Percentiles rank a stretch among this genome's conserved stretches.
These are phyloP conservation scores for Apiospora marii DNA, from an alignment of 2,329 filamentous ascomycete species.

Conservation along the genomic window DNA sequence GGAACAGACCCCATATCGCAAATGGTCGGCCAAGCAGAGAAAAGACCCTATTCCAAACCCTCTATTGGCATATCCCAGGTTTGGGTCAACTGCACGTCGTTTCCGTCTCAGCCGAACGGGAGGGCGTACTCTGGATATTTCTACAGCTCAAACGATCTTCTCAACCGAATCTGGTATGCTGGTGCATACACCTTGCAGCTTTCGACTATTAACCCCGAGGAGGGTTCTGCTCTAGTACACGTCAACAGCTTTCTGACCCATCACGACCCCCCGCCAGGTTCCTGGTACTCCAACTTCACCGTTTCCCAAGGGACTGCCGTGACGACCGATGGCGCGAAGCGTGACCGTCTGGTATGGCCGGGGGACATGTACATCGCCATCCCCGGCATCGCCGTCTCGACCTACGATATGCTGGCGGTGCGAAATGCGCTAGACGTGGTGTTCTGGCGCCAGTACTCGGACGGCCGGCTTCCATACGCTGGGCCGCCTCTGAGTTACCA, in stretches of 20 bases:
- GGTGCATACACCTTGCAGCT: constrained; percentile 54
- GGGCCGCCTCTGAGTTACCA: constrained; percentile 49
- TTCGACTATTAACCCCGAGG: constrained; percentile 40
- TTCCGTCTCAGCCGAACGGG: constrained; percentile 54
- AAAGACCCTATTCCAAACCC: constrained; percentile 34
- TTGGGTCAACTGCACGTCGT: constrained; percentile 50
- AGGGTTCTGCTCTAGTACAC: constrained; percentile 33
- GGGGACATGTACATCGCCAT: constrained; percentile 67
- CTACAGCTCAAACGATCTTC: constrained; percentile 53
- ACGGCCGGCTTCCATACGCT: constrained; percentile 59
- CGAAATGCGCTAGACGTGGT: constrained; percentile 58
- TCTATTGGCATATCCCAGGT: constrained; percentile 43
- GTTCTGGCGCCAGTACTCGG: constrained; percentile 53
- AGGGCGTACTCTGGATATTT: constrained; percentile 64
- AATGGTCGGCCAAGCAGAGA: constrained; percentile 24
- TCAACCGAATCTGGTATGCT: constrained; percentile 62
- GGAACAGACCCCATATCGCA: not conserved
- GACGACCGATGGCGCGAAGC: constrained; percentile 62
- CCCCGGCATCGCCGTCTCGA: constrained; percentile 61
- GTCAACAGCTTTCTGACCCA: constrained; percentile 29
- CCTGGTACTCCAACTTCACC: constrained; percentile 45
- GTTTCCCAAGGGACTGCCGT: constrained; percentile 43
- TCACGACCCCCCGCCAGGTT: constrained; percentile 31
- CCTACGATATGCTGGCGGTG: constrained; percentile 58
- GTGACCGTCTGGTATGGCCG: constrained; percentile 67